Evolutionary conservation across 1,284 basidiomycete genomes (phyloP).

Genomic region (Vanrija sp.): DNA sequence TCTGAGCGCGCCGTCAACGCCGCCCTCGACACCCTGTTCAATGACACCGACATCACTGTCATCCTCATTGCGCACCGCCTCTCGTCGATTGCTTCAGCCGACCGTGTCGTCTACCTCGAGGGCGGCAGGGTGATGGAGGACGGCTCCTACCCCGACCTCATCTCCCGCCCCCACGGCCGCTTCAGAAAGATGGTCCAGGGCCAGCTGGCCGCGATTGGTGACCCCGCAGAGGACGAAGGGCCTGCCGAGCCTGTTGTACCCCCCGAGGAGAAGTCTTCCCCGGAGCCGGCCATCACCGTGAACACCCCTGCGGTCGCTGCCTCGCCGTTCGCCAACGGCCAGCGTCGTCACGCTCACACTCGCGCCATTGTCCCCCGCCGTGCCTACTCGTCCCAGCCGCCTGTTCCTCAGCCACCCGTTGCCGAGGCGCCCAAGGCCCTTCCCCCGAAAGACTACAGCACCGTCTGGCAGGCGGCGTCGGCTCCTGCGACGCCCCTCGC

Average conservation of each 20-base stretch:
- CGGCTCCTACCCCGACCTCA: slow-evolving; percentile 50
- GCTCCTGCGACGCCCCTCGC: slow-evolving; percentile 23
- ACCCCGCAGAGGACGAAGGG: slow-evolving; percentile 21
- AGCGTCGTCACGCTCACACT: slow-evolving; percentile 22
- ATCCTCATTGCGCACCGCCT: slow-evolving; percentile 54
- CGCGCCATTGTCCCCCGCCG: slow-evolving; percentile 6
- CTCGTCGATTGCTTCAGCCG: slow-evolving; percentile 52
- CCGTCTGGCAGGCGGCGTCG: slow-evolving; percentile 35
- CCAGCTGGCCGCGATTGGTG: slow-evolving; percentile 42
- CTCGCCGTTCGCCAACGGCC: slow-evolving; percentile 16
- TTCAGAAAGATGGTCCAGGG: slow-evolving; percentile 48
- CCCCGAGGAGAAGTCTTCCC: slow-evolving; percentile 1
- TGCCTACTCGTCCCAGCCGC: slow-evolving; percentile 10
- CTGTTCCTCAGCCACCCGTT: slow-evolving; percentile 29
- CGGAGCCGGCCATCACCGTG: slow-evolving; percentile 3
- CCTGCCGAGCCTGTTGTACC: background rate
- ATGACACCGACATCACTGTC: slow-evolving; percentile 51
- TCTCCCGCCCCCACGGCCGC: slow-evolving; percentile 35
- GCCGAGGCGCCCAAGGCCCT: slow-evolving; percentile 2
- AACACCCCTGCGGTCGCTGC: slow-evolving; percentile 4
- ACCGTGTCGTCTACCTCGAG: slow-evolving; percentile 51
- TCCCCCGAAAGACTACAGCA: slow-evolving; percentile 18
- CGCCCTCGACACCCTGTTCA: slow-evolving; percentile 50
- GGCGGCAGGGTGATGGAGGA: slow-evolving; percentile 51
- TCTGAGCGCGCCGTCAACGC: slow-evolving; percentile 47